These are phyloP conservation scores for Daucus carota DNA, from an alignment of 129 eudicot genomes.

Conservation along the genomic window DNA sequence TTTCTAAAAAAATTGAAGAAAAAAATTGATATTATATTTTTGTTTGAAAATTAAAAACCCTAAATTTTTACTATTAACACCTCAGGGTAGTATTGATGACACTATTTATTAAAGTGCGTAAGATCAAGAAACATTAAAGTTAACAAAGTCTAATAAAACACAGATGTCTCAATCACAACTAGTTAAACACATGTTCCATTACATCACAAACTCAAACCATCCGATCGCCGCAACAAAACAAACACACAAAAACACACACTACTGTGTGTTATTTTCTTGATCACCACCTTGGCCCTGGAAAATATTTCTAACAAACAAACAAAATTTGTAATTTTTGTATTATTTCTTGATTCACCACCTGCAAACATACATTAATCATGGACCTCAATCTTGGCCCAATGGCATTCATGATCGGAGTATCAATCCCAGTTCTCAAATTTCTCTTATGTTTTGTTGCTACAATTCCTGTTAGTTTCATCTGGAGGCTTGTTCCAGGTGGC, in stretches of 20 bases:
- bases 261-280: slow-evolving; percentile 2
- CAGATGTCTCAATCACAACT: no score
- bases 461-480: slow-evolving; percentile 65
- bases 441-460: slow-evolving; percentile 70
- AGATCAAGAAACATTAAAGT: no score
- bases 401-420: slow-evolving; percentile 74
- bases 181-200: background rate
- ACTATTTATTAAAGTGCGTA: no score
- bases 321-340: no score
- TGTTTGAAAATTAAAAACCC: no score
- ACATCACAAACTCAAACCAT: background rate
- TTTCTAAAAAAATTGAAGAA: no score
- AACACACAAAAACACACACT: background rate
- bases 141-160: no score
- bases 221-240: background rate
- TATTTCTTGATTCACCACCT: slow-evolving; percentile 8
- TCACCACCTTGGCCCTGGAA: no score
- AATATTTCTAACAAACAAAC: no score
- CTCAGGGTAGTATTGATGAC: no score
- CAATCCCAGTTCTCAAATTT: slow-evolving; percentile 69
- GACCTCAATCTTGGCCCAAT: slow-evolving; percentile 58
- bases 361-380: slow-evolving; percentile 17
- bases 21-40: no score
- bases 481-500: slow-evolving; percentile 73
- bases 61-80: no score